Percentiles rank a stretch among this genome's conserved stretches.
Evolutionary conservation across 306 rosid genomes (phyloP).

Genomic region (Rubus idaeus): DNA sequence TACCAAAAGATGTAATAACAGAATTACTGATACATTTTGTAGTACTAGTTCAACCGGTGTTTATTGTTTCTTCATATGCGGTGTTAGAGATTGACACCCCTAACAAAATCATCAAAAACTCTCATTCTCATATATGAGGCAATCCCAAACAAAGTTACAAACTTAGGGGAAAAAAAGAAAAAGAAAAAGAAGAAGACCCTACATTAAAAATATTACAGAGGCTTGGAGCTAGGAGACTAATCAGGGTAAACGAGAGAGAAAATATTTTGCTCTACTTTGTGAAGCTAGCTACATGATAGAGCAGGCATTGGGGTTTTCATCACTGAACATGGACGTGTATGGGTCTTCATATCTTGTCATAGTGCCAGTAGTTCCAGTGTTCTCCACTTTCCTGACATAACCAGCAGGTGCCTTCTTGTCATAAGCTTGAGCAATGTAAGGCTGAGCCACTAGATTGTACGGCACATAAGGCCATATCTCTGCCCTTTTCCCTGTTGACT

Average conservation of each 20-base stretch:
- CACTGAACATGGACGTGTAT: conserved; percentile 84
- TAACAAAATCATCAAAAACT: conserved; percentile 5
- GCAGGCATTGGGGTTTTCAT: conserved; percentile 98
- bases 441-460: conserved; percentile 80
- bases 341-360: conserved; percentile 77
- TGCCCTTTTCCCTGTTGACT: conserved; percentile 83
- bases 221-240: conserved; percentile 10
- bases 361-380: conserved; percentile 43
- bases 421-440: conserved; percentile 71
- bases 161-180: background rate
- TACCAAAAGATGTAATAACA: background rate
- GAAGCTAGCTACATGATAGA: conserved; percentile 65
- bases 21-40: background rate
- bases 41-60: background rate
- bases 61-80: background rate
- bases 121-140: conserved; percentile 30
- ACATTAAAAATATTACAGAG: conserved; percentile 45
- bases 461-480: conserved; percentile 99
- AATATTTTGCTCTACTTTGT: background rate
- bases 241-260: background rate
- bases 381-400: conserved; percentile 74
- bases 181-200: conserved; percentile 11
- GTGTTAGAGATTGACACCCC: background rate
- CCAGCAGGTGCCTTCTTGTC: conserved; percentile 99
- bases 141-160: conserved; percentile 28